A percentile compares a stretch with the other conserved stretches of the same genome.
Evolutionary conservation across 2,329 filamentous ascomycete species (phyloP).

Genomic region (Penicillium nordicum): DNA sequence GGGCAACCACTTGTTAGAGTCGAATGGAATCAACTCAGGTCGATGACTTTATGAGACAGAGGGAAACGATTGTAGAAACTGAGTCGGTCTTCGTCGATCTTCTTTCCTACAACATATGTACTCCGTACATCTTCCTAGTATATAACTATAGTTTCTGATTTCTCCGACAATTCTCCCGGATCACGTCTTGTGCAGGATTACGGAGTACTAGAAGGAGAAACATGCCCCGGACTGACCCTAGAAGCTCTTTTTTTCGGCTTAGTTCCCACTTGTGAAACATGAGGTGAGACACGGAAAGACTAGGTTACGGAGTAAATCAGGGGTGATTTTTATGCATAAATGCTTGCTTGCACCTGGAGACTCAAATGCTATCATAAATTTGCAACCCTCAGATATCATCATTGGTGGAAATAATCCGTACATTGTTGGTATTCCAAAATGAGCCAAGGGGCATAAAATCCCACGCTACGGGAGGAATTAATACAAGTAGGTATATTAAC

Average conservation of each 20-base stretch:
- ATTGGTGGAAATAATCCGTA: conserved; percentile 1
- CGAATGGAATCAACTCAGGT: not conserved
- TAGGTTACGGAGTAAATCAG: not conserved
- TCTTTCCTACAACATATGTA: not conserved
- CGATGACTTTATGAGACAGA: not conserved
- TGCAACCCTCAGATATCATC: not conserved
- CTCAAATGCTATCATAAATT: not conserved
- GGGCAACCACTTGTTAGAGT: not conserved
- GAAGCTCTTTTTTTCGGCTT: not conserved
- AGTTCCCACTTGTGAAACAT: conserved; percentile 9
- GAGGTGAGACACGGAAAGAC: not conserved
- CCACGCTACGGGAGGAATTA: not conserved
- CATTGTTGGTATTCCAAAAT: not conserved
- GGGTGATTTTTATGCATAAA: not conserved
- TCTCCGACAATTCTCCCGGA: not conserved
- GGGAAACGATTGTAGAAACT: not conserved
- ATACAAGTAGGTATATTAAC: not conserved
- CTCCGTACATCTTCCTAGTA: not conserved
- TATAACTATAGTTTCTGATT: not conserved
- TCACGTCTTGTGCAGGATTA: not conserved
- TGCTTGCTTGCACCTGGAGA: not conserved
- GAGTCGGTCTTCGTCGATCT: not conserved
- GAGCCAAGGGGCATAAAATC: not conserved
- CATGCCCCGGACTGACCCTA: not conserved
- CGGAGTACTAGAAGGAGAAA: not conserved